Evolutionary conservation across 331 rosid species (phyloP), one percentile per base, ranked within the genome.

Genomic region (Dryas integrifolia): DNA sequence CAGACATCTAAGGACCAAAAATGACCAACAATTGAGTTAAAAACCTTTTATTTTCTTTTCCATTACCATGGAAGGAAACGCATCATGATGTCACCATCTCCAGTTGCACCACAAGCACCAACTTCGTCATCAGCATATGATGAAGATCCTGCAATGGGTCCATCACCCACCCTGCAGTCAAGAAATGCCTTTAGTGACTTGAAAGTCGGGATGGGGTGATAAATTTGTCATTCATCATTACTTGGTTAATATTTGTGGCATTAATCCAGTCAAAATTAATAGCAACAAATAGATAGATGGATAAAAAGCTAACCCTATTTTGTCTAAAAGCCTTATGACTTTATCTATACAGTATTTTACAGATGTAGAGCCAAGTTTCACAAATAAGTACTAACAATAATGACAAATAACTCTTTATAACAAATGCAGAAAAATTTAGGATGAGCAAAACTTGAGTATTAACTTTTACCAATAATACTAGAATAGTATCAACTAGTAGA

Each of bases 51-150:
- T 14, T 0, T 5, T 30, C 12, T 46, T 72, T 35, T 0, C 1
- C 47, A 47, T 58, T 86, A 95, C 98, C 97, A 88, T 52, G 98
- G 98, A 69, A 95, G 90, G 83, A 95, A 95, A 46, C 96, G 97
- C 97, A 87, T 95, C 96, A 88, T 95, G 76, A 95, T 73, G 69
- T 95, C 96, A 44, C 96, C 97, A 79, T 95, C 97, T 74, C 97
- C 97, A 21, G 96, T 88, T 77, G 97, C 96, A 75, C 98, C 93
- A 73, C 97, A 91, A 21, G 92, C 98, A 47, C 96, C 99, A n/a
- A 95, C 88, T 68, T 95, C 93, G 60, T 84, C 79, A 63, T 85
- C 86, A 5, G 88, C 97, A 56, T 95, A 89, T 51, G 97, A 88
- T 35, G 97, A 84, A 80, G 97, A 95, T 72, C 96, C 96, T 26